Evolutionary conservation across 1,284 basidiomycete species (phyloP), one percentile per base, ranked within the genome.

Genomic region (Moesziomyces sp.): DNA sequence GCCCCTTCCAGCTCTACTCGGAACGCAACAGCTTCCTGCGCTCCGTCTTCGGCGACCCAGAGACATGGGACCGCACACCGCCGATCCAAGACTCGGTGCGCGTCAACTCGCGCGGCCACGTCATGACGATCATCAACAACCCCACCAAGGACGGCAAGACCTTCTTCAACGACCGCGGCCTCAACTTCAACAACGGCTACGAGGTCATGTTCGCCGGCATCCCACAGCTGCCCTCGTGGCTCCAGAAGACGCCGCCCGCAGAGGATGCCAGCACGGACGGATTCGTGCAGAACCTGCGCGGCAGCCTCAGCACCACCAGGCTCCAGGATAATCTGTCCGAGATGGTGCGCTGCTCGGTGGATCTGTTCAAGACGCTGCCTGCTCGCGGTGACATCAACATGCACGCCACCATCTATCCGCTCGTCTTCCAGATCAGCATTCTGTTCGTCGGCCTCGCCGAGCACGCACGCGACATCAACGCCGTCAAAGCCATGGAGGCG

Each of bases 151-250:
- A 73, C 24, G 67, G 58, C 28, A 67, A 71, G 58, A 71, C 63
- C 10, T 78, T 78, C 23, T 78, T 78, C 62, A 49, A 76, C 58
- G 66, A 75, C 51, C 60, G 76, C 8, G 59, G 52, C 2, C 49
- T 72, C 42, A 45, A 76, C 40, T 78, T 78, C 38, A 62, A 66
- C 24, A 42, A 62, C 10, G 76, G 53, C 3, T 76, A 73, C 47
- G 59, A 69, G 38, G 52, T 66, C 24, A 62, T 76, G 58, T 76
- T 76, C 50, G 71, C 71, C 13, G 74, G 74, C n/a, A 48, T 78
- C 19, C 76, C 65, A 2, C 30, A 73, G 46, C 21, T 69, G 28
- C 63, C 64, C 13, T 42, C 55, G 7, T 70, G 55, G 58, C 24
- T 72, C 9, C 30, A 52, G 14, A 61, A 46, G 3, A 46, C 46